Base-by-base conservation (phyloP, 805 yeast species). In the Metschnikowia baotianmanensis region DNA sequence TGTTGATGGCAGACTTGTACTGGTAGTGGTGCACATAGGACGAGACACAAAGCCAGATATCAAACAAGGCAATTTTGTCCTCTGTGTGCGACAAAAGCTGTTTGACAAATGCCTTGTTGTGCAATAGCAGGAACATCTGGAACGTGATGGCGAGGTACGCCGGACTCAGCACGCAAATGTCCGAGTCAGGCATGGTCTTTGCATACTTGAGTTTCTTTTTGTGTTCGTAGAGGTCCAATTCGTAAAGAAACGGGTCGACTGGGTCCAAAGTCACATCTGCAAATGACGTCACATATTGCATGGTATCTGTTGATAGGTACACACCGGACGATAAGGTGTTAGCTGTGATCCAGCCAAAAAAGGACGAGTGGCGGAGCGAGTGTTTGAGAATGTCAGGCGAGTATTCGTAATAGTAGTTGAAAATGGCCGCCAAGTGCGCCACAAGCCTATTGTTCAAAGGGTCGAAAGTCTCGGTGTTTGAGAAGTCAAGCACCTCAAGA, bases 11-110 rank as follows among this genome's bases (percentile, higher is more conserved):
- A 1, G 65, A 54, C 28, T 51, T 55, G 46, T 63, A 62, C 42
- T 69, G 74, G 43, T 67, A 67, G 34, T 65, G 71, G 41, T 59
- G 61, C 19, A 62, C 55, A 38, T 66, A 70, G 0, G 74, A 69
- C 18, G 63, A 45, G 12, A 65, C 52, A 35, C 69, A 59, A n/a
- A 70, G 48, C 67, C 71, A 65, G 19, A 63, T 38, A 18, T 61
- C 67, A 29, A 50, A 30, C 12, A 48, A 34, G 4, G 37, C 26
- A 6, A 45, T 26, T 6, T 36, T 13, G 11, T n/a, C 34, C 2
- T 34, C 34, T 15, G 26, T 17, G 28, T 20, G 41, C 5, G 31
- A 18, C 4, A 36, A 23, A 13, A 51, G 35, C 9, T 27, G 37
- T 15, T 33, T 18, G 2, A 36, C 26, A 31, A 51, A 51, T 2